phyloP scores from a whole-genome alignment of 108 stramenopile genomes.

The Cyclotella cryptica region DNA sequence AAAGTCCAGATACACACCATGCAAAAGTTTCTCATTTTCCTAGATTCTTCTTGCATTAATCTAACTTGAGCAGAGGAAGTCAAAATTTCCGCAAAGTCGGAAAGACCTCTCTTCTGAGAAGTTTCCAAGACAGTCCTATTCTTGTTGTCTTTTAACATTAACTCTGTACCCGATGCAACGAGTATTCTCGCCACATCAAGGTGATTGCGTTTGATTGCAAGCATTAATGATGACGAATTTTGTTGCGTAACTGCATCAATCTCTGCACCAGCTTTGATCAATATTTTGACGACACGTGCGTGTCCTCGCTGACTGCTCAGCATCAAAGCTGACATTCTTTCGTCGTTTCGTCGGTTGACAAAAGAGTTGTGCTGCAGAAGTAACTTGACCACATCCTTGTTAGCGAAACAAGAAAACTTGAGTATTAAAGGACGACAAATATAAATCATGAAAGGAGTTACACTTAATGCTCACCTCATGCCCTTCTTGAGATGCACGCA shows the following conservation, averaged over 20 bases:
- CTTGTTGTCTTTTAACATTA: conserved; percentile 68
- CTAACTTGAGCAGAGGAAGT: conserved; percentile 51
- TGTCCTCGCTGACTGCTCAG: conserved; percentile 87
- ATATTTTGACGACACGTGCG: conserved; percentile 66
- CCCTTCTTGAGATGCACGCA: conserved; percentile 89
- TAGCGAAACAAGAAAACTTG: not conserved
- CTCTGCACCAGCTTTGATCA: conserved; percentile 74
- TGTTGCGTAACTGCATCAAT: conserved; percentile 69
- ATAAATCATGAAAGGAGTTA: not conserved
- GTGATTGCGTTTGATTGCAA: conserved; percentile 87
- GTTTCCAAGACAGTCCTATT: conserved; percentile 78
- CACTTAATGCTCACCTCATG: conserved; percentile 45
- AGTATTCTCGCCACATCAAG: conserved; percentile 76
- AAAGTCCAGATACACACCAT: conserved; percentile 59
- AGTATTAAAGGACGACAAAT: not conserved
- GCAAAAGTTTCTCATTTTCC: conserved; percentile 47
- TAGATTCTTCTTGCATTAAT: conserved; percentile 55
- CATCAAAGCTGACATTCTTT: conserved; percentile 88
- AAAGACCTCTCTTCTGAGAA: conserved; percentile 42
- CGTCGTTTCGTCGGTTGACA: conserved; percentile 82
- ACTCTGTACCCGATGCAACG: conserved; percentile 80
- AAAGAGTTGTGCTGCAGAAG: conserved; percentile 58
- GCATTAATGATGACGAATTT: conserved; percentile 84
- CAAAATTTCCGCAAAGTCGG: conserved; percentile 46
- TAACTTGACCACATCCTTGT: conserved; percentile 42